Percentiles rank a stretch among this genome's conserved stretches.
Conservation (phyloP, 2,329 filamentous ascomycete genomes). For the Diaporthe citriasiana region DNA sequence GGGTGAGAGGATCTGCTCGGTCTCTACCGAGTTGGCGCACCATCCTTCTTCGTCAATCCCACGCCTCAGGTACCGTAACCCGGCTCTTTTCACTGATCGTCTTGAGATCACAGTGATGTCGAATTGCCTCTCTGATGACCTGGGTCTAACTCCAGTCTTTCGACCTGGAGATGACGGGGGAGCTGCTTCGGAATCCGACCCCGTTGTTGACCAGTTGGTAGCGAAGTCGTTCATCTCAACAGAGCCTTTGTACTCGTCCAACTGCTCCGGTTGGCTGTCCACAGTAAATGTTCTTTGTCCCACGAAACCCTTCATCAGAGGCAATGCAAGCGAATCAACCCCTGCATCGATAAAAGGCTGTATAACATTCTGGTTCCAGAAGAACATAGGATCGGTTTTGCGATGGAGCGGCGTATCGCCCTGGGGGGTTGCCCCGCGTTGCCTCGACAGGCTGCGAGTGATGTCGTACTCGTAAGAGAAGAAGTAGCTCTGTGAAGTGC, state of each 20-base stretch:
- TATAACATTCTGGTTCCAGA: constrained; percentile 89
- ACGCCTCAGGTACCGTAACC: constrained; percentile 88
- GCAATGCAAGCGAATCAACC: constrained; percentile 79
- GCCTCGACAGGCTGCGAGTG: constrained; percentile 73
- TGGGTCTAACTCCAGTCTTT: constrained; percentile 49
- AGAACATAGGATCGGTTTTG: constrained; percentile 83
- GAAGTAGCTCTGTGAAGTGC: constrained; percentile 87
- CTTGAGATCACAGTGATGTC: constrained; percentile 94
- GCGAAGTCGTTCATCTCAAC: constrained; percentile 55
- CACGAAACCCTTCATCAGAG: constrained; percentile 94
- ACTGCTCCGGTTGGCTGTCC: constrained; percentile 71
- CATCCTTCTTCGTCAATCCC: constrained; percentile 92
- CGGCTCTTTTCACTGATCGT: constrained; percentile 86
- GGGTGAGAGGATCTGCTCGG: constrained; percentile 90
- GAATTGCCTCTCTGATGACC: constrained; percentile 70
- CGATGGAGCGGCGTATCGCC: constrained; percentile 78
- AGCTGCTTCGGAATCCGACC: constrained; percentile 30
- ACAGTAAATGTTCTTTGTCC: constrained; percentile 87
- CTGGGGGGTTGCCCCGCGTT: constrained; percentile 65
- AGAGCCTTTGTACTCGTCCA: constrained; percentile 62
- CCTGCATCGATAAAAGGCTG: constrained; percentile 81
- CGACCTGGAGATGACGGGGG: constrained; percentile 47
- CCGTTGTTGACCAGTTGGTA: constrained; percentile 39
- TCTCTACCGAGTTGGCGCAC: constrained; percentile 92
- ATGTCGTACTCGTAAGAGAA: constrained; percentile 97